phyloP scores from a whole-genome alignment of 148 eudicot species.

The Rheum nobile region DNA sequence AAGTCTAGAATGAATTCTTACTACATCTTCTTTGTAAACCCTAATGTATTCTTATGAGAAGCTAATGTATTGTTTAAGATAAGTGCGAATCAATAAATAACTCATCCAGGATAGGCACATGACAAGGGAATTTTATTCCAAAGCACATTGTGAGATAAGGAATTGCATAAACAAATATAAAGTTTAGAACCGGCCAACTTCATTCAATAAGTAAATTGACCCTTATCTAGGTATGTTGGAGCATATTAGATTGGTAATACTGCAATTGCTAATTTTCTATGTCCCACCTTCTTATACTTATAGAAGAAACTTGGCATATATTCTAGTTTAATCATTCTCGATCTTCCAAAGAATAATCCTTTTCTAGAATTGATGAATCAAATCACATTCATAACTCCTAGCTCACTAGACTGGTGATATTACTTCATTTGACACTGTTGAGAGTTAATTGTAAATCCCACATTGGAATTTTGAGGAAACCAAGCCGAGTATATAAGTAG shows the following conservation, averaged over 20 bases:
- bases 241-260: neutral
- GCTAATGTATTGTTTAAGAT: neutral
- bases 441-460: too few species aligned
- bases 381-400: too few species aligned
- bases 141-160: too few species aligned
- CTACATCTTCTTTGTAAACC: neutral
- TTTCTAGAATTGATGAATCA: too few species aligned
- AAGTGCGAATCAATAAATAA: neutral
- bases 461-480: too few species aligned
- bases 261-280: neutral
- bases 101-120: neutral
- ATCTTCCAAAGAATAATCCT: too few species aligned
- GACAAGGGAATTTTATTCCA: neutral
- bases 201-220: neutral
- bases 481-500: too few species aligned
- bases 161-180: neutral
- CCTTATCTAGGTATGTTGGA: neutral
- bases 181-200: neutral
- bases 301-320: neutral
- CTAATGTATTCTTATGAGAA: too few species aligned
- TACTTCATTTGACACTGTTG: too few species aligned
- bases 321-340: too few species aligned
- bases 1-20: neutral
- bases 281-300: neutral
- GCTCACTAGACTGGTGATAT: too few species aligned